Conservation (phyloP, 2,329 filamentous ascomycete genomes). For the Aspergillus sergii region DNA sequence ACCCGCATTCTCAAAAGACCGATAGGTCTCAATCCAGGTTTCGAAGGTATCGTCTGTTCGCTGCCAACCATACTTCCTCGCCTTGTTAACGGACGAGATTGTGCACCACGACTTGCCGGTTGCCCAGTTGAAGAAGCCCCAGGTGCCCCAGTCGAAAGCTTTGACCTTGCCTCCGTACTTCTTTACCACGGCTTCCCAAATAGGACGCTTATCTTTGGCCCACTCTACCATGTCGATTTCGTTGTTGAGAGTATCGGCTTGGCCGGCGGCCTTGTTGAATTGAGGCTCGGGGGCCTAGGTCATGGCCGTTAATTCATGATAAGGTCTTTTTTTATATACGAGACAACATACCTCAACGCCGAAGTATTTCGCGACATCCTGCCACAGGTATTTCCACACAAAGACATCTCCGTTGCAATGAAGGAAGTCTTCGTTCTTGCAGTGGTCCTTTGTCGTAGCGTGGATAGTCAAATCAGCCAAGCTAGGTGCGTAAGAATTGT, state of each 20-base stretch:
- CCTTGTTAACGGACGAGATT: conserved; percentile 25
- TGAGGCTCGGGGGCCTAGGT: conserved; percentile 15
- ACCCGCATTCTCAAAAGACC: conserved; percentile 26
- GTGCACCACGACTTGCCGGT: conserved; percentile 26
- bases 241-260: conserved; percentile 16
- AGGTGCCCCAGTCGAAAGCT: conserved; percentile 31
- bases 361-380: conserved; percentile 25
- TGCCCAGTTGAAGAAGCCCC: conserved; percentile 28
- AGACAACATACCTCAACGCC: conserved; percentile 21
- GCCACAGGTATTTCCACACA: conserved; percentile 31
- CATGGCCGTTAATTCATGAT: neutral
- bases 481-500: conserved; percentile 31
- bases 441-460: conserved; percentile 23
- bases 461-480: conserved; percentile 32
- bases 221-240: conserved; percentile 27
- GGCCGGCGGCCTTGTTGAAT: conserved; percentile 18
- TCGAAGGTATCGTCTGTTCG: conserved; percentile 23
- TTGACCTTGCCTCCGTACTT: conserved; percentile 25
- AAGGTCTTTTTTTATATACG: too few species aligned
- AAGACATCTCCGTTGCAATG: conserved; percentile 32
- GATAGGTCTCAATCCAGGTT: conserved; percentile 28
- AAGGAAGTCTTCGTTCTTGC: conserved; percentile 31
- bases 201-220: conserved; percentile 25
- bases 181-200: conserved; percentile 24
- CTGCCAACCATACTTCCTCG: conserved; percentile 25